phyloP scores from a whole-genome alignment of 306 rosid species.

The Pterocarpus macrocarpus region DNA sequence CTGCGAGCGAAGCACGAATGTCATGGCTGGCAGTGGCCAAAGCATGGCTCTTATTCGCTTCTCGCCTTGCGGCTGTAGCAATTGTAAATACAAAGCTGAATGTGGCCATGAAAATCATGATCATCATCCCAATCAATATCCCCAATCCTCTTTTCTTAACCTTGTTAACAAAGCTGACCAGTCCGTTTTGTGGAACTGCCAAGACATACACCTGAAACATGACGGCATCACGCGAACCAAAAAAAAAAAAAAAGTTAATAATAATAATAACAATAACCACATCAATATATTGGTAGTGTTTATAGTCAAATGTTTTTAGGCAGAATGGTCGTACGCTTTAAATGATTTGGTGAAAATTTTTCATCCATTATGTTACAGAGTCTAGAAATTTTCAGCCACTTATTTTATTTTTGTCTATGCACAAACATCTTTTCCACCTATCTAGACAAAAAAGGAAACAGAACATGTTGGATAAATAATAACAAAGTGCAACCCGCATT shows the following conservation, averaged over 20 bases:
- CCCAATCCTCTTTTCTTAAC: slow-evolving; percentile 42
- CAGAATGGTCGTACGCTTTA: too few species aligned
- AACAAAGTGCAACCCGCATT: too few species aligned
- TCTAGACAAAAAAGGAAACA: background rate
- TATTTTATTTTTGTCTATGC: background rate
- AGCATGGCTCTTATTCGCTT: slow-evolving; percentile 77
- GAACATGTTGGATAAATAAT: too few species aligned
- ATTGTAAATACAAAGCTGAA: slow-evolving; percentile 44
- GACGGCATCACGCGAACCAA: background rate
- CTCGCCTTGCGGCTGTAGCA: slow-evolving; percentile 48
- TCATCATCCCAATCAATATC: slow-evolving; percentile 49
- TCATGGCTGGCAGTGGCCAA: slow-evolving; percentile 77
- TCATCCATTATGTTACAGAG: too few species aligned
- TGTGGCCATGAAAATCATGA: slow-evolving; percentile 33
- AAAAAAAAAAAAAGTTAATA: too few species aligned
- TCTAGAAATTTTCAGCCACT: too few species aligned
- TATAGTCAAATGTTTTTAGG: too few species aligned
- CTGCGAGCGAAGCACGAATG: slow-evolving; percentile 70
- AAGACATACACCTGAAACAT: slow-evolving; percentile 64
- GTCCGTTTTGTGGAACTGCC: slow-evolving; percentile 50
- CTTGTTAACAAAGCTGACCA: slow-evolving; percentile 40
- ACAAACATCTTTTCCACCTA: background rate
- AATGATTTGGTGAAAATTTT: too few species aligned
- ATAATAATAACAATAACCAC: background rate
- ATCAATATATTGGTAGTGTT: too few species aligned